Conservation (phyloP, 257 asterid genomes). For the Nicotiana tomentosiformis region DNA sequence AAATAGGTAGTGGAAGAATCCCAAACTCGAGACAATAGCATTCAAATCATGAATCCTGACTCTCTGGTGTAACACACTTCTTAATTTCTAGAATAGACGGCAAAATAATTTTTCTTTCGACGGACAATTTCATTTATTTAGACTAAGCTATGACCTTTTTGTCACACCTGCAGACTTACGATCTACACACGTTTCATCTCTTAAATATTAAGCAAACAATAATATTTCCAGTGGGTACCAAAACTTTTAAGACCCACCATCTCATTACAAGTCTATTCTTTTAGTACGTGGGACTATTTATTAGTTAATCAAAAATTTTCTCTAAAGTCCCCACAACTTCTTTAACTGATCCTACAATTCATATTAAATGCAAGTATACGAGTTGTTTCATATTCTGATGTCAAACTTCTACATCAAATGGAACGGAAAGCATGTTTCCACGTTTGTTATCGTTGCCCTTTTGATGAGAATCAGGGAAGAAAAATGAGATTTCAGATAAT, state of each 20-base stretch:
- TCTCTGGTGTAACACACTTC: no score
- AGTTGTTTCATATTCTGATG: not conserved
- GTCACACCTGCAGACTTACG: not conserved
- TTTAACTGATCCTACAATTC: not conserved
- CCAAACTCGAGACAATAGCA: no score
- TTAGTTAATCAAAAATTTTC: not conserved
- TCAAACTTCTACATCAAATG: not conserved
- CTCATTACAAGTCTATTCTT: not conserved
- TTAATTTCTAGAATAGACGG: not conserved
- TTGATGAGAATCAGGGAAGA: not conserved
- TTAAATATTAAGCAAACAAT: not conserved
- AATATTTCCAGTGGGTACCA: not conserved
- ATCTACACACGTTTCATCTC: not conserved
- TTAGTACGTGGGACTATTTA: constrained; percentile 2
- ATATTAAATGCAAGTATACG: not conserved
- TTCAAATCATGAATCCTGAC: no score
- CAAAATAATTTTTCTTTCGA: not conserved
- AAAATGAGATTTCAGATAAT: not conserved
- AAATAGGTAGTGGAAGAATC: no score
- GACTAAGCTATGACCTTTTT: not conserved
- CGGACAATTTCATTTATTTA: not conserved
- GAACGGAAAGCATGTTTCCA: not conserved
- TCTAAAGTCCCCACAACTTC: not conserved
- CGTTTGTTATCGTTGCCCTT: not conserved
- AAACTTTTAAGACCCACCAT: constrained; percentile 5